phyloP scores from a whole-genome alignment of 2,329 filamentous ascomycete species.

The Pseudogymnoascus sp. region DNA sequence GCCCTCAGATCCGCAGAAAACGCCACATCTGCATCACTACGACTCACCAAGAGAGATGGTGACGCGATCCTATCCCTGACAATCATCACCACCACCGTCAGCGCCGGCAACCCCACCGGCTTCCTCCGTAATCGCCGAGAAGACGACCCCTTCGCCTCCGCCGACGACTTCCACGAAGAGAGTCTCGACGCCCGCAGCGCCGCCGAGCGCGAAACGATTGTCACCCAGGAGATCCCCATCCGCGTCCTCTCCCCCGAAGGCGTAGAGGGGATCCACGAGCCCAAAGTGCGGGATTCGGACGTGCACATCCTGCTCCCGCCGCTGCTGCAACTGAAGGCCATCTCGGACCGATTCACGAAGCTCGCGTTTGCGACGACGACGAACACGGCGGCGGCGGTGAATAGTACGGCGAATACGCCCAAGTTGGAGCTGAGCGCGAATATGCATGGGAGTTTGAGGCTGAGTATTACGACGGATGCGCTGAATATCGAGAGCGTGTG shows the following conservation, averaged over 20 bases:
- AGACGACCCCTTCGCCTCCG: conserved; percentile 33
- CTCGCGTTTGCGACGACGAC: conserved; percentile 49
- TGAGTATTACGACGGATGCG: conserved; percentile 74
- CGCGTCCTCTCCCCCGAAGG: conserved; percentile 74
- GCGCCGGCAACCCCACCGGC: conserved; percentile 32
- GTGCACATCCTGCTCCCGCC: conserved; percentile 88
- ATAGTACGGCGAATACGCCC: conserved; percentile 34
- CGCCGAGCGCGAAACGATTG: conserved; percentile 76
- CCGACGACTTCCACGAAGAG: conserved; percentile 39
- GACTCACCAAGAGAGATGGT: conserved; percentile 86
- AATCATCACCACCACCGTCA: conserved; percentile 66
- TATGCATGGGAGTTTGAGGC: conserved; percentile 79
- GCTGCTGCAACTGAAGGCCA: conserved; percentile 79
- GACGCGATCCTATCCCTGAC: conserved; percentile 82
- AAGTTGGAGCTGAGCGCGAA: conserved; percentile 85
- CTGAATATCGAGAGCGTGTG: conserved; percentile 80
- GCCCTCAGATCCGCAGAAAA: conserved; percentile 84
- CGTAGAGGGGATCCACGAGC: conserved; percentile 91
- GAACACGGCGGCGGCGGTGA: conserved; percentile 16
- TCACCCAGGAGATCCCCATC: conserved; percentile 94
- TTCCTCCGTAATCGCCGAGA: conserved; percentile 27
- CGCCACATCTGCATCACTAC: conserved; percentile 71
- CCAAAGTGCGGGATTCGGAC: conserved; percentile 80
- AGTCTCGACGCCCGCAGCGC: conserved; percentile 46
- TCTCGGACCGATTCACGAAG: conserved; percentile 91